These are phyloP conservation scores for Aspergillus baeticus DNA, from an alignment of 495 filamentous ascomycete species.

Conservation along the genomic window DNA sequence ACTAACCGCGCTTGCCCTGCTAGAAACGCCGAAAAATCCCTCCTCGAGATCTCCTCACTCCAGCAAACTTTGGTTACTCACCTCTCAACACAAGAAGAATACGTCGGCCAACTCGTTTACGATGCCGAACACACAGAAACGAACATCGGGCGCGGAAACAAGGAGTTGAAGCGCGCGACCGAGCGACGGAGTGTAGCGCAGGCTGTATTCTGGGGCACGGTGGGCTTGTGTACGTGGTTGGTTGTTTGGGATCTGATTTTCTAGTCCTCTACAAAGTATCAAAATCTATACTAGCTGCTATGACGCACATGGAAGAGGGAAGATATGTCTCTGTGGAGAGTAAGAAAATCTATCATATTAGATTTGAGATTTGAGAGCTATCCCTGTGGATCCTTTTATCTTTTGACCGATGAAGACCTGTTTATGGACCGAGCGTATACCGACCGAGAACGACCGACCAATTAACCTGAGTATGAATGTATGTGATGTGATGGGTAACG, in stretches of 20 bases:
- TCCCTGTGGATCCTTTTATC: no score
- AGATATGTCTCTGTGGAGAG: not conserved
- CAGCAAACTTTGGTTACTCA: constrained; percentile 86
- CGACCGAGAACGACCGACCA: not conserved
- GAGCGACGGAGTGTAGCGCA: constrained; percentile 80
- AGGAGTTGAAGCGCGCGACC: constrained; percentile 81
- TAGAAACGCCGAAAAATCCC: constrained; percentile 85
- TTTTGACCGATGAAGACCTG: no score
- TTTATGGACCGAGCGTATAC: no score
- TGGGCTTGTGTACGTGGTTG: constrained; percentile 75
- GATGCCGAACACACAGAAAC: constrained; percentile 78
- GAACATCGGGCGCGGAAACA: constrained; percentile 87
- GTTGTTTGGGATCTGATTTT: constrained; percentile 94
- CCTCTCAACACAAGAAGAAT: constrained; percentile 77
- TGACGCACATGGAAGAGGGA: not conserved
- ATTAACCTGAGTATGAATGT: not conserved
- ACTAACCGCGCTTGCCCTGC: not conserved
- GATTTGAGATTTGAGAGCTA: no score
- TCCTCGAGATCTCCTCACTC: constrained; percentile 89
- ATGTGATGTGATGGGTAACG: not conserved
- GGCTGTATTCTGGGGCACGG: constrained; percentile 85
- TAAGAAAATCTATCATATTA: not conserved
- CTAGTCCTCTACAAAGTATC: no score
- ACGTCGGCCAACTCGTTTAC: constrained; percentile 83
- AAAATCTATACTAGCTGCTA: not conserved